Base-by-base conservation (phyloP, 129 eudicot genomes). In the Tagetes patula region DNA sequence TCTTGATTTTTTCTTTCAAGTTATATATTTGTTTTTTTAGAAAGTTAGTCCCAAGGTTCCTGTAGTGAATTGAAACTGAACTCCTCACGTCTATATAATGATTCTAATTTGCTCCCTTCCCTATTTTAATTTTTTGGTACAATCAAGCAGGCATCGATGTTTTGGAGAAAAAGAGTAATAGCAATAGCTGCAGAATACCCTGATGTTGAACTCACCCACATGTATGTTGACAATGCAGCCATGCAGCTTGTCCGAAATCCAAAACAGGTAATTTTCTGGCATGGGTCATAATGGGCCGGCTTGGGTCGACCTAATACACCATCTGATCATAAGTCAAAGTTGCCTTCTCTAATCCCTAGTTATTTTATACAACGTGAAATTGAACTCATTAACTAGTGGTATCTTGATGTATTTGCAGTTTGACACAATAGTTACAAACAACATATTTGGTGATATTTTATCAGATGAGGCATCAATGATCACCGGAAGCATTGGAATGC, bases 171-270 rank as follows among this genome's bases (percentile, higher is more conserved):
- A 82, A 86, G 95, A 82, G 89, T 90, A 43, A 82, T 65, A 6
- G 89, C 84, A 49, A 77, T 93, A 55, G 86, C 96, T 52, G 81
- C 73, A 66, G 96, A 93, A 66, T 93, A 90, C 81, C 96, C 98
- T 55, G 98, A 93, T 79, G 89, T 93, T 74, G 92, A 93, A 75
- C 96, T 93, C 61, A 82, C 96, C 10, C 98, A 93, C 85, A 93
- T 93, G 98, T 93, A 90, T 50, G 95, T 93, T 73, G 98, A 93
- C 85, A 93, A 93, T 76, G 96, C 96, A 80, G 98, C 98, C 72
- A 93, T 93, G 98, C 98, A 93, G 80, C 96, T 93, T 77, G 88
- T 93, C 70, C 86, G 98, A 45, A 85, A 93, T 81, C 98, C 96
- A 0, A 90, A 87, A 61, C 98, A 93, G 95, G 98, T 93, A 48